Percentiles rank a stretch among this genome's conserved stretches.
Conservation (phyloP, 371 early-diverging fungal species). For the Lichtheimia corymbifera region DNA sequence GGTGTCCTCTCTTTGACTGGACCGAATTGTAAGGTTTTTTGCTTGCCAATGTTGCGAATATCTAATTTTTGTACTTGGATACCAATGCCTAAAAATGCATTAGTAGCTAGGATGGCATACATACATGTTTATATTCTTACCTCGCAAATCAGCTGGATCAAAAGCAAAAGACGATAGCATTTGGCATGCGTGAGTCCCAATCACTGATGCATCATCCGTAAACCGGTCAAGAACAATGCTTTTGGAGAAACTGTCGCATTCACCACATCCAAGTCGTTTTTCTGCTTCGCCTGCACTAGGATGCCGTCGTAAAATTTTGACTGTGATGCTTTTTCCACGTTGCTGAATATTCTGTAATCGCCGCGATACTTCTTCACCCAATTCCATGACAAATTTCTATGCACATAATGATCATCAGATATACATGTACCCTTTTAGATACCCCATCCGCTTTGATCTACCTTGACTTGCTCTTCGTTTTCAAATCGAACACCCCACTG, state of each 20-base stretch:
- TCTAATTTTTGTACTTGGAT: slow-evolving; percentile 65
- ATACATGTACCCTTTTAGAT: background rate
- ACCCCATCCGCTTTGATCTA: slow-evolving; percentile 10
- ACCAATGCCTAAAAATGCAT: slow-evolving; percentile 43
- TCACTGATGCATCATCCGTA: slow-evolving; percentile 47
- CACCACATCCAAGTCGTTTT: slow-evolving; percentile 72
- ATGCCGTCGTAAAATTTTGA: slow-evolving; percentile 59
- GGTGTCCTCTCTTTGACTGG: background rate
- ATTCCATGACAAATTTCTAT: slow-evolving; percentile 46
- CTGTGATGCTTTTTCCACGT: slow-evolving; percentile 53
- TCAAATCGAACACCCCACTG: slow-evolving; percentile 89
- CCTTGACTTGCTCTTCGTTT: slow-evolving; percentile 59
- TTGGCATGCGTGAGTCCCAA: slow-evolving; percentile 43
- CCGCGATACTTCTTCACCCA: slow-evolving; percentile 55
- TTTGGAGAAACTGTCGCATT: slow-evolving; percentile 63
- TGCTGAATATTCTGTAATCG: slow-evolving; percentile 48
- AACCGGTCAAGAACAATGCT: slow-evolving; percentile 43
- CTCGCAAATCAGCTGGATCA: slow-evolving; percentile 59
- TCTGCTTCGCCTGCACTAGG: slow-evolving; percentile 48
- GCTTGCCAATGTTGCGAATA: slow-evolving; percentile 11
- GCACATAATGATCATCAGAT: background rate
- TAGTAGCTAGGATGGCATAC: background rate
- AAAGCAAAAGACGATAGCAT: slow-evolving; percentile 52
- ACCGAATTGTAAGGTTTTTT: background rate
- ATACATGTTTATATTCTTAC: slow-evolving; percentile 17